Evolutionary conservation across 805 yeast species (phyloP), one percentile per base, ranked within the genome.

Genomic region (Candida orba): DNA sequence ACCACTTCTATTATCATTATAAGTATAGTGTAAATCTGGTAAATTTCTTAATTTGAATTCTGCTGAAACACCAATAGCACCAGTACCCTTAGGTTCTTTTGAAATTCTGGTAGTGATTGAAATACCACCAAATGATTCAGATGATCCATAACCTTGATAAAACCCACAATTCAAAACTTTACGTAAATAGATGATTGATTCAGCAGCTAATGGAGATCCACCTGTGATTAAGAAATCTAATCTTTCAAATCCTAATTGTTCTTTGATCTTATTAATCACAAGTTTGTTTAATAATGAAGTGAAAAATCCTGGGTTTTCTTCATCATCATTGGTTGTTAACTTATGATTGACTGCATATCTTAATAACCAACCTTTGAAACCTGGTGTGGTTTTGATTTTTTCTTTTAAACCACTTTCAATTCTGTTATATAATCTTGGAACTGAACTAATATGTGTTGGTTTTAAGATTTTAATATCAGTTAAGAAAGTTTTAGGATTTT

Each of bases 71-170:
- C 76, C 72, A 39, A 79, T 67, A 1, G 84, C 71, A 17, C 90
- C 90, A 49, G 79, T 73, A 46, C 58, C 54, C 5, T 52, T 20
- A 4, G 78, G 66, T n/a, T 83, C 85, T 36, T 56, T 51, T 43
- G 81, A 87, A 47, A 65, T 54, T 37, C 73, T 68, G n/a, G 68
- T 68, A 10, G 69, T 56, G 27, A 55, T 55, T 58, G 60, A 66
- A 43, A 76, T 54, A 13, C 87, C 88, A n/a, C 84, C 84, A 65
- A 78, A 76, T 4, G 81, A 68, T 63, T 84, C 91, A 5, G 87
- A 78, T 34, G 79, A 68, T 4, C 90, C 91, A 60, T 82, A 84
- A n/a, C 91, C 93, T 63, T 83, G 89, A 43, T 66, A 59, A 39
- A 75, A 56, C n/a, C 72, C 66, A 44, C 75, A 60, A 48, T 75